Evolutionary conservation across 768 basidiomycete genomes (phyloP), one percentile per base, ranked within the genome.

Genomic region (Pleurotus platypus): DNA sequence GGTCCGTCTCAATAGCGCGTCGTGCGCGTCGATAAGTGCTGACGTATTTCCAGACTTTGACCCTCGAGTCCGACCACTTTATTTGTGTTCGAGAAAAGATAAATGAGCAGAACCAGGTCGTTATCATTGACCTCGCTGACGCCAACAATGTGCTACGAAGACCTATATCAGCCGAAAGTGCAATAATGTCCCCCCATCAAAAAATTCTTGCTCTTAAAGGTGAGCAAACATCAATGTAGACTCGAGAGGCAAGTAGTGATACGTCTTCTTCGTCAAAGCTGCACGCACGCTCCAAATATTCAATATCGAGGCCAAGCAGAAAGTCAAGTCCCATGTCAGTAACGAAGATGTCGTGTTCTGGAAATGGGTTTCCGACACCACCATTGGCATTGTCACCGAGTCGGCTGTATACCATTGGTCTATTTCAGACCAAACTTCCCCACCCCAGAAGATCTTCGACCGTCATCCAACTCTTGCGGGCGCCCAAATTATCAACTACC

Each of bases 401-500:
- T 80, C 90, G 0, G 82, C 94, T 4, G 96, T 98, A 27, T 92
- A 82, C 70, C 95, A 98, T 72, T 97, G 95, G 94, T 79, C 87
- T 57, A 86, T 89, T 62, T 64, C 74, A 40, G 89, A 93, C 72
- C 73, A 80, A 61, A 89, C 86, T 2, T 88, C 91, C 1, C 73
- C 89, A 2, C 91, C 90, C 2, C 88, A 90, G 77, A 94, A 98
- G 80, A 82, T 97, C 46, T 98, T 98, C 64, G 97, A 99, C 75
- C 88, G 97, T 38, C 96, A 98, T 69, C 85, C 92, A 2, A 89
- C 92, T n/a, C 87, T 98, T 57, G 83, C 86, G 56, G 94, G 94
- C 49, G 86, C 92, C 58, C 97, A 98, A 72, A 98, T 99, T 58
- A 99, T 98, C 78, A 98, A 98, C 76, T 98, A 99, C 73, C 91